Evolutionary conservation across 2,329 filamentous ascomycete species (phyloP), one percentile per base, ranked within the genome.

Genomic region (Ophiostoma novo-ulmi): DNA sequence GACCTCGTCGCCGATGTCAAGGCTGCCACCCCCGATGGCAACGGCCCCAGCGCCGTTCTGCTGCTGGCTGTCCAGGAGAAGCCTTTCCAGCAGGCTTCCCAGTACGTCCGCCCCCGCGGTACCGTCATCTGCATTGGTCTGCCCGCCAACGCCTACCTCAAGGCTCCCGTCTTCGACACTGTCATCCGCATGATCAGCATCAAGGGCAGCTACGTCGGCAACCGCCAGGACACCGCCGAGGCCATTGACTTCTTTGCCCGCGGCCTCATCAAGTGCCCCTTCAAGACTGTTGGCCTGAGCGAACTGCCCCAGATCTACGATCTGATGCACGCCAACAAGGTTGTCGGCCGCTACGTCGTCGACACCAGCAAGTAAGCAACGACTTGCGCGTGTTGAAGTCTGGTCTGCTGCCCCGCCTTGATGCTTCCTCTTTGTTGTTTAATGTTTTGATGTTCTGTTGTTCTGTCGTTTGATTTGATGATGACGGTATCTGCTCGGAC

Each of bases 1-100:
- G 90, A 97, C 81, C 80, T 97, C 36, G 90, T 97, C 75, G 87
- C 87, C 75, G 92, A 96, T 74, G 94, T 97, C 74, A 92, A 93
- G 83, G 88, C 88, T 66, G 89, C 89, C 38, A 96, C 92, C 1
- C 81, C 87, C 38, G 93, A 94, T 76, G 92, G 92, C 26, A 85
- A 92, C 20, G 94, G 94, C 69, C 93, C 94, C 5, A 91, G 97
- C 77, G 94, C 93, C 55, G 93, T 94, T 73, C 84, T 97, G 75
- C 85, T 97, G 64, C 88, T 97, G 72, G 94, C 94, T 73, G 93
- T 92, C 69, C 87, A 85, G 76, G 94, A 97, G 86, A 92, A 90
- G 84, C 94, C 94, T 70, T 97, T 97, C 89, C 93, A 97, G 83
- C 94, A 97, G 83, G 94, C 94, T 61, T 89, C 92, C 67, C 89